Percentiles rank a stretch among this genome's conserved stretches.
phyloP scores from a whole-genome alignment of 2,329 filamentous ascomycete species.

The Ophiostoma novo-ulmi region DNA sequence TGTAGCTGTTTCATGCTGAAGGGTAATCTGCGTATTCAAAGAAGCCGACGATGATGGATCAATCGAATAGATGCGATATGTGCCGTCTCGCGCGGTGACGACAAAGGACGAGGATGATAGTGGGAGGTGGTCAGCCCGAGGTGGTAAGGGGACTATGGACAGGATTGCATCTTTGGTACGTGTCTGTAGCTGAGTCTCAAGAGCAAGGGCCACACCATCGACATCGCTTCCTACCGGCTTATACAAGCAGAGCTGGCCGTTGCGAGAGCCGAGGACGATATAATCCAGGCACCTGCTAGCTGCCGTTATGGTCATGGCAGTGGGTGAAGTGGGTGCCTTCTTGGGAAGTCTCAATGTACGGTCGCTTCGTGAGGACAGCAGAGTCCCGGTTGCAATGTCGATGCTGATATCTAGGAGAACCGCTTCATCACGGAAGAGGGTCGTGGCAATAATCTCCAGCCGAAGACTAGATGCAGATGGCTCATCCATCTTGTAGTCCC shows the following conservation, averaged over 20 bases:
- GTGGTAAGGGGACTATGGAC: slow-evolving; percentile 49
- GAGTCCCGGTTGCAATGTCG: neutral
- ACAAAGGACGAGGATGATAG: slow-evolving; percentile 53
- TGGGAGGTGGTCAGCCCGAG: slow-evolving; percentile 28
- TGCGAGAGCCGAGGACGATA: slow-evolving; percentile 52
- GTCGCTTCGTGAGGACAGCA: neutral
- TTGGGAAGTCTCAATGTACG: slow-evolving; percentile 13
- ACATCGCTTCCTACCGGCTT: neutral
- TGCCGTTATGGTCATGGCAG: slow-evolving; percentile 22
- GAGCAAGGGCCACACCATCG: slow-evolving; percentile 9
- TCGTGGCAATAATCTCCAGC: slow-evolving; percentile 40
- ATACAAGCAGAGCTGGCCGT: slow-evolving; percentile 45
- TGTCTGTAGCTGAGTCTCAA: slow-evolving; percentile 30
- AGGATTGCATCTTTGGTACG: slow-evolving; percentile 54
- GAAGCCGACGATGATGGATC: neutral
- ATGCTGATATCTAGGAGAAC: slow-evolving; percentile 17
- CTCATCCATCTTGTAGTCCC: slow-evolving; percentile 3
- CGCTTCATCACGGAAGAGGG: slow-evolving; percentile 44
- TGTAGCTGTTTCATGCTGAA: slow-evolving; percentile 63
- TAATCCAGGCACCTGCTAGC: slow-evolving; percentile 28
- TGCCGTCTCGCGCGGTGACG: slow-evolving; percentile 71
- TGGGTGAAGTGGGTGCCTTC: slow-evolving; percentile 15
- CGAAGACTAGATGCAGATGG: neutral
- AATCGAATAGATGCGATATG: slow-evolving; percentile 58
- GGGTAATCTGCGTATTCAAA: slow-evolving; percentile 33